Base-by-base conservation (phyloP, 148 eudicot genomes). In the Hydrangea macrophylla region DNA sequence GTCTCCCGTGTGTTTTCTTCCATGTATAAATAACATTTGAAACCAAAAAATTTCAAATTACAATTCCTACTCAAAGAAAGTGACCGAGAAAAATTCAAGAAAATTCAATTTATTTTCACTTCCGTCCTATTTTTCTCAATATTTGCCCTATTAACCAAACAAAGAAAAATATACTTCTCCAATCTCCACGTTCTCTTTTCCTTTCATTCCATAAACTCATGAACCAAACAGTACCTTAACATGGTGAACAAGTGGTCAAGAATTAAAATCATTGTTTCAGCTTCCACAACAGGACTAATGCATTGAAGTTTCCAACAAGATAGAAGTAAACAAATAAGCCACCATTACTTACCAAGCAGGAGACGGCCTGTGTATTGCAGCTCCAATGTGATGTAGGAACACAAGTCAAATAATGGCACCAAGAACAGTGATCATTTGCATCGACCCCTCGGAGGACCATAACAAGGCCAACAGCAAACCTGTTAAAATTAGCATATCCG, bases 391-490 rank as follows among this genome's bases (percentile, higher is more conserved):
- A 80, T 51, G 92, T 82, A 66, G 94, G 92, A 42, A 90, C 73
- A 71, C 96, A 90, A 48, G 88, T 90, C 70, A 90, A 62, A 65
- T 93, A 86, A 75, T 85, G 98, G 83, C 98, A 90, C 95, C 98
- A 90, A 20, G 96, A 90, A 54, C 98, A 93, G 54, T 81, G 83
- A n/a, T 87, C 83, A 60, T 90, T 88, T 18, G 76, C 83, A 70
- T 93, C 82, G 53, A 76, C 80, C 36, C 89, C 96, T 27, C 74
- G 92, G 61, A 90, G 86, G 48, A 90, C 80, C 85, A 85, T 20
- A 55, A 80, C 75, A 30, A 88, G 64, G 32, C 82, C 92, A 67
- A 79, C 79, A 12, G 80, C 63, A 57, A 88, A 86, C 74, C 96
- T 93, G 83, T 65, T 70, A 50, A 68, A 62, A 65, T 64, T 18